A percentile compares a stretch with the other conserved stretches of the same genome.
Conservation (phyloP, 345 rosid genomes). For the Eucalyptus sp. region DNA sequence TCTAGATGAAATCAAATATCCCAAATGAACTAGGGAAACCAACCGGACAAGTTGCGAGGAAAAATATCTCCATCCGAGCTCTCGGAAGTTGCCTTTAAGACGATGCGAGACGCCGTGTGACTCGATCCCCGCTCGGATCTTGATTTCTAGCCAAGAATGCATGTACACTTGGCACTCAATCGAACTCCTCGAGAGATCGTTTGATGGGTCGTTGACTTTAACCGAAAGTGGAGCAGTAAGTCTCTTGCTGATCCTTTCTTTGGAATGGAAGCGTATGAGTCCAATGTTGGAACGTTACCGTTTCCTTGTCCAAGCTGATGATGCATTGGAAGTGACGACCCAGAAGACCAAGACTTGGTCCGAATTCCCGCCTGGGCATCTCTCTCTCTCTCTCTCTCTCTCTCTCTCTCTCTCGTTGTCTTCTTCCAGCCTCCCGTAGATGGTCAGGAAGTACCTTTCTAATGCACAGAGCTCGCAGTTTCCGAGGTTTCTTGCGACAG, state of each 20-base stretch:
- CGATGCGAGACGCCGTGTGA: background rate
- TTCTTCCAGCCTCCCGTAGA: background rate
- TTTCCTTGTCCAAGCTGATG: background rate
- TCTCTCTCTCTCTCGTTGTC: background rate
- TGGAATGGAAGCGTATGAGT: background rate
- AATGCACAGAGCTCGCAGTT: background rate
- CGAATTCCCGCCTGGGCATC: background rate
- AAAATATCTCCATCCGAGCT: background rate
- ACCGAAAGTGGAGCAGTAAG: background rate
- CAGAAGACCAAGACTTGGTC: background rate
- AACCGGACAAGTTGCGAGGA: background rate
- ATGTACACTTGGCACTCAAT: background rate
- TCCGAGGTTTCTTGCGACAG: background rate
- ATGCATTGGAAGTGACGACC: background rate
- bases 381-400: background rate
- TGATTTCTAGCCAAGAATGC: background rate
- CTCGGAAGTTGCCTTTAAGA: background rate
- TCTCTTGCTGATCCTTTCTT: background rate
- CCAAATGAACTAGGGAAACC: background rate
- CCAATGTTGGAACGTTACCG: background rate
- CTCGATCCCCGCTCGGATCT: background rate
- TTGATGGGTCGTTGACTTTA: background rate
- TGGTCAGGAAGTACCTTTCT: background rate
- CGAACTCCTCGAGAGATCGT: background rate
- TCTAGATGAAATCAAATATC: background rate